Conservation (phyloP, 2,329 filamentous ascomycete species). For the Diaporthe vexans region DNA sequence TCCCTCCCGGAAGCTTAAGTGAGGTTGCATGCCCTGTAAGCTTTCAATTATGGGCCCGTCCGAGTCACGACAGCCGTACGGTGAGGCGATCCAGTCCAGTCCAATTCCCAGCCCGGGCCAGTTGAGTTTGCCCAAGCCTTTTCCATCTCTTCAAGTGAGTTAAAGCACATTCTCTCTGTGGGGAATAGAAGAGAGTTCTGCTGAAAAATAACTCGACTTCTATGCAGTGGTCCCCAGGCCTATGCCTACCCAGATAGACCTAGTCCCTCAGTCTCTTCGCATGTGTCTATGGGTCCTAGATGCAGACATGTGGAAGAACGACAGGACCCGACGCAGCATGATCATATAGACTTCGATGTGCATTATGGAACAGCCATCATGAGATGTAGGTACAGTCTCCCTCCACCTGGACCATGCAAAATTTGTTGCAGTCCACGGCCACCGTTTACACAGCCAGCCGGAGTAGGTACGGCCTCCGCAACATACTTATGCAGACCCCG, state of each 20-base stretch:
- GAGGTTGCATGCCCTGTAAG: neutral
- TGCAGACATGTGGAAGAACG: neutral
- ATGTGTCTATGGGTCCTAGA: neutral
- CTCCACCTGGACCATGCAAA: neutral
- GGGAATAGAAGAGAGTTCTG: too few relatives aligned
- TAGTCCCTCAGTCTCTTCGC: neutral
- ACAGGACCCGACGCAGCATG: neutral
- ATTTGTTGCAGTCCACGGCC: neutral
- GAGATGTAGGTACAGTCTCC: neutral
- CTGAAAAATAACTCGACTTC: neutral
- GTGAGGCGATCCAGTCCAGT: neutral
- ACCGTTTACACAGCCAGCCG: too few relatives aligned
- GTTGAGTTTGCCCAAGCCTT: neutral
- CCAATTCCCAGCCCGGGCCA: neutral
- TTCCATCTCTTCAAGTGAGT: neutral
- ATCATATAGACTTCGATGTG: too few relatives aligned
- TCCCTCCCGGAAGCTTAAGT: slow-evolving; percentile 13
- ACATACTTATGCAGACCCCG: neutral
- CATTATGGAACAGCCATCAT: neutral
- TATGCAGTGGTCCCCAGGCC: neutral
- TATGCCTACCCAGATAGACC: neutral
- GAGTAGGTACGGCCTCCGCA: too few relatives aligned
- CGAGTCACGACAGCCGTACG: neutral
- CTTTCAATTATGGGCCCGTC: slow-evolving; percentile 2
- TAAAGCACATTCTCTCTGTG: neutral